phyloP scores from a whole-genome alignment of 2,329 filamentous ascomycete genomes.

The Mycosphaerelloides madeirae region DNA sequence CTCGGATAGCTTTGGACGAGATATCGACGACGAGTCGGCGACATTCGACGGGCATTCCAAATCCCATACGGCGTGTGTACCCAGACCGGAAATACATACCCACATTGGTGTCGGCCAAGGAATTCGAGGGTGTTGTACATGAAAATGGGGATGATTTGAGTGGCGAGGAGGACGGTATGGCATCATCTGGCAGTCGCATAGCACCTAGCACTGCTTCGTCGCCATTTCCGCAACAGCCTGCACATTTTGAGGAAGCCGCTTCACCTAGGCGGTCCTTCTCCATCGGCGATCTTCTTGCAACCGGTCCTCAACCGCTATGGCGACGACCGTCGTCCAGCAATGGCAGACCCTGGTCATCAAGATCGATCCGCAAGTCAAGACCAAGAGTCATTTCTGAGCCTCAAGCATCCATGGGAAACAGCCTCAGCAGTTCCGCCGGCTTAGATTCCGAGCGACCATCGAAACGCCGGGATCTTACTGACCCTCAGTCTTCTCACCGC shows the following conservation, averaged over 20 bases:
- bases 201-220: conserved; percentile 24
- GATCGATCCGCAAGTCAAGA: conserved; percentile 26
- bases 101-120: conserved; percentile 28
- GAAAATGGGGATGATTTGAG: conserved; percentile 26
- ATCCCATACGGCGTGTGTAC: conserved; percentile 34
- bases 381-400: conserved; percentile 27
- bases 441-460: conserved; percentile 33
- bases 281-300: conserved; percentile 42
- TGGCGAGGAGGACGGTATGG: conserved; percentile 15
- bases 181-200: conserved; percentile 6
- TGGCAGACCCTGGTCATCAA: conserved; percentile 26
- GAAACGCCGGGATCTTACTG: conserved; percentile 36
- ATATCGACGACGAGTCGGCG: conserved; percentile 16
- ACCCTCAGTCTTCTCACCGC: conserved; percentile 19
- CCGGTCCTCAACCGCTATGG: conserved; percentile 34
- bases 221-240: conserved; percentile 19
- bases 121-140: conserved; percentile 20
- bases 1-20: conserved; percentile 23
- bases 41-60: conserved; percentile 33
- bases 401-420: conserved; percentile 36
- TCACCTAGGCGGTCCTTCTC: conserved; percentile 48
- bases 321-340: conserved; percentile 35
- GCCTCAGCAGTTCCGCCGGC: conserved; percentile 33
- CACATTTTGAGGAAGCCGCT: conserved; percentile 24
- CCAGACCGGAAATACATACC: conserved; percentile 34